Evolutionary conservation across 2,329 filamentous ascomycete species (phyloP), one percentile per base, ranked within the genome.

Genomic region (Trichoderma asperellum): DNA sequence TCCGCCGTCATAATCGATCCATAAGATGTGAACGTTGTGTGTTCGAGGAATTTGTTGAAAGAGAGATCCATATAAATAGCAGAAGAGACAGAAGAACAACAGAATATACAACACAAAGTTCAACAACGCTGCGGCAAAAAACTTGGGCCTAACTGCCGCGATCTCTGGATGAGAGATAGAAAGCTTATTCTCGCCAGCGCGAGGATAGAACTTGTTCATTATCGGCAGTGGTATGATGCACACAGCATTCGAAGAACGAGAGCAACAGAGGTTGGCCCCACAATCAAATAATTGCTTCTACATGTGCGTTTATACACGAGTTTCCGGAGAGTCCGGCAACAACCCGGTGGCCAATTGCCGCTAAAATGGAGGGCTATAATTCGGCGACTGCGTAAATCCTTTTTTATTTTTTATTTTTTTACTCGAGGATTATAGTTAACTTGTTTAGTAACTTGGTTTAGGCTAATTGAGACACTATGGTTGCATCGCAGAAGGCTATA

Each of bases 51-150:
- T 70, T 53, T 75, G 71, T 53, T 70, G 73, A 32, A 68, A 75
- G 21, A 75, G 37, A 5, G 73, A 64, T 4, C 73, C 73, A 37
- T 75, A 73, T 12, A 74, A 68, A 43, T 75, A 74, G 70, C 71
- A 71, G 53, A 74, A 74, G 14, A 75, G 71, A 12, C 59, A 66
- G 4, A 75, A 61, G 43, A 75, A 74, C 11, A 75, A 49, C 8
- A 75, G 21, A 16, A 72, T 89, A 90, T 73, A 89, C 5, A 71
- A 66, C 53, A 74, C 21, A 24, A 74, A 71, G 43, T 74, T 74
- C 10, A 68, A 52, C 16, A 65, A 49, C 1, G 55, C 71, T 1
- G 71, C 71, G 24, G 64, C 71, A 57, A 75, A 70, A 40, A 73
- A 73, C n/a, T 71, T 68, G 24, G 29, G 27, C 8, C 70, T 66